Base-by-base conservation (phyloP, 1,139 yeast genomes). In the Wickerhamomyces sp. region DNA sequence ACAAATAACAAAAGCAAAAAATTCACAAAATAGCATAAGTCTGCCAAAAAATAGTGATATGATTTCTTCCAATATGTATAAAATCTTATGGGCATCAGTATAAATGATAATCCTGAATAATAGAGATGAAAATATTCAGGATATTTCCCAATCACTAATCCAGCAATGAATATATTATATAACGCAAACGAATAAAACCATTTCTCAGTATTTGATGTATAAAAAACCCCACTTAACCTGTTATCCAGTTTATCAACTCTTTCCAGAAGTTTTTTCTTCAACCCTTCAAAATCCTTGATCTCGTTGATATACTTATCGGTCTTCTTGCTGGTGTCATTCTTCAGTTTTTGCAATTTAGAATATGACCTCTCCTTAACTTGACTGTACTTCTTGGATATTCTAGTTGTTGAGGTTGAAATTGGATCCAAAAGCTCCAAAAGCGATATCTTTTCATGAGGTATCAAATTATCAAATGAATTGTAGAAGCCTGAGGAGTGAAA, bases 1-100 rank as follows among this genome's bases (percentile, higher is more conserved):
- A 92, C 72, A 55, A 77, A 92, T 1, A 78, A 47, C 55, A 90
- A 58, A 33, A 86, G 65, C 44, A 92, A 65, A 22, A 77, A 52
- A 55, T 92, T 92, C 36, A 87, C 97, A 60, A 84, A 92, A 61
- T 92, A 92, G 63, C 98, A 92, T 49, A 92, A 69, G 61, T 92
- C 98, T 0, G 96, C 97, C 59, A 92, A 68, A 58, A 81, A 92
- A 63, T 87, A 92, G 47, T 90, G 96, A 63, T 74, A 88, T 14
- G 85, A 76, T 37, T 71, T 73, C 58, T 85, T 85, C 64, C 82
- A 84, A 62, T 87, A 92, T 1, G 95, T 78, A 62, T 88, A 82
- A 53, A 84, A 74, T 41, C 98, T 68, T 36, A 90, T 79, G 0
- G 98, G 97, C 81, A 90, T 77, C 45, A 92, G 67, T 1, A 84